These are phyloP conservation scores for Backusella psychrophila DNA, from an alignment of 192 early-diverging fungal genomes.

Conservation along the genomic window DNA sequence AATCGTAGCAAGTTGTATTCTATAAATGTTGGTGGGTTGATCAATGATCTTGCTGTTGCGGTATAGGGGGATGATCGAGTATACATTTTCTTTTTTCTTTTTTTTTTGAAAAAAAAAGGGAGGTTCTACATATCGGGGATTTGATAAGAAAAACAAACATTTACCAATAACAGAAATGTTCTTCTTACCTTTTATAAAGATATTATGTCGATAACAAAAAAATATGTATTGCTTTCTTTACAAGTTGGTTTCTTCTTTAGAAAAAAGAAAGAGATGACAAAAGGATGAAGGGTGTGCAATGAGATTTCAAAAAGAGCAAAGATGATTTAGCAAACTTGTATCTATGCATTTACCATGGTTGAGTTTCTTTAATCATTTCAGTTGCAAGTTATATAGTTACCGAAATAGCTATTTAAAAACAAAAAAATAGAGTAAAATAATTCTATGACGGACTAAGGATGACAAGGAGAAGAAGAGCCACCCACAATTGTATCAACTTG, in stretches of 20 bases:
- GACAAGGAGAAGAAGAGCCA: not conserved
- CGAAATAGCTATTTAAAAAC: not conserved
- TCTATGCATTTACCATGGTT: not conserved
- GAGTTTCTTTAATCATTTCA: not conserved
- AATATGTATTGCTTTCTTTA: not conserved
- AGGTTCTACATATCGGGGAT: not conserved
- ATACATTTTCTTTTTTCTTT: constrained; percentile 16
- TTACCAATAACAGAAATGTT: not conserved
- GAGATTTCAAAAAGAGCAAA: not conserved
- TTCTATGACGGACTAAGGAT: not conserved
- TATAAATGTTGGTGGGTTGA: constrained; percentile 63
- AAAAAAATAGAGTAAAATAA: not conserved
- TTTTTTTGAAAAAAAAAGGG: not conserved
- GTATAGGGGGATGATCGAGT: constrained; percentile 10
- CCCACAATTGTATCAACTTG: constrained; percentile 2
- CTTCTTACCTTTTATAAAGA: not conserved
- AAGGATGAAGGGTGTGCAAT: not conserved
- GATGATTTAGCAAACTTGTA: not conserved
- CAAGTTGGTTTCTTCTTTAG: not conserved
- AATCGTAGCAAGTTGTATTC: constrained; percentile 71
- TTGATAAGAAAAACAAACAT: not conserved
- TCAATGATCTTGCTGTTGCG: constrained; percentile 27
- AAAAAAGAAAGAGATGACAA: not conserved
- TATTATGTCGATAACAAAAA: not conserved
- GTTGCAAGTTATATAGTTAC: not conserved